These are phyloP conservation scores for Aphanomyces astaci DNA, from an alignment of 352 stramenopile genomes.

Conservation along the genomic window DNA sequence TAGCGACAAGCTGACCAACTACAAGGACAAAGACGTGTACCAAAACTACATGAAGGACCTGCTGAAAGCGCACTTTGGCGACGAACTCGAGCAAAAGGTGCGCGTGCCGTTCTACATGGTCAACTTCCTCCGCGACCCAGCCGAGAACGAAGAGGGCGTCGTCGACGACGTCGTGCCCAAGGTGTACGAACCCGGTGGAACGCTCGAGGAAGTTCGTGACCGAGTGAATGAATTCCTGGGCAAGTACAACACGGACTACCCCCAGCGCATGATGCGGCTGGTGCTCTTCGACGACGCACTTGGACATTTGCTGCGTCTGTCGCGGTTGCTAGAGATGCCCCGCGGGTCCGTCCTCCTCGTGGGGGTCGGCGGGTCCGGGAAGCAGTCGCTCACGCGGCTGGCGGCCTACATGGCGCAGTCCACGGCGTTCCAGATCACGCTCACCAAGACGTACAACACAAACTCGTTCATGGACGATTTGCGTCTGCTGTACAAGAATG, in stretches of 20 bases:
- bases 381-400: conserved; percentile 95
- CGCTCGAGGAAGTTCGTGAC: conserved; percentile 85
- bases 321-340: conserved; percentile 94
- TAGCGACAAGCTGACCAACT: conserved; percentile 95
- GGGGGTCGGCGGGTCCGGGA: conserved; percentile 95
- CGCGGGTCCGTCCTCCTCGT: conserved; percentile 94
- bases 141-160: conserved; percentile 94
- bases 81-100: conserved; percentile 66
- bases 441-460: conserved; percentile 98
- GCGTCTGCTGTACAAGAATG: conserved; percentile 93
- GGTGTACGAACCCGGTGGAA: conserved; percentile 95
- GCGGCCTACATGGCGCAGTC: conserved; percentile 94
- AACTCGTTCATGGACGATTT: conserved; percentile 98
- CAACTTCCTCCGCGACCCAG: conserved; percentile 95
- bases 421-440: conserved; percentile 96
- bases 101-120: conserved; percentile 90
- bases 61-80: conserved; percentile 85
- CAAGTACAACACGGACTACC: conserved; percentile 97
- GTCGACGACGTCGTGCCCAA: conserved; percentile 92
- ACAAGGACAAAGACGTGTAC: conserved; percentile 96
- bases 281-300: conserved; percentile 98
- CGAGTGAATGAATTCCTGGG: conserved; percentile 93
- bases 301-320: conserved; percentile 94
- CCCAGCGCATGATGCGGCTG: conserved; percentile 93
- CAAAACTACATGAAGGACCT: conserved; percentile 88